phyloP scores from a whole-genome alignment of 805 yeast species.

The Schizosaccharomyces lindneri region DNA sequence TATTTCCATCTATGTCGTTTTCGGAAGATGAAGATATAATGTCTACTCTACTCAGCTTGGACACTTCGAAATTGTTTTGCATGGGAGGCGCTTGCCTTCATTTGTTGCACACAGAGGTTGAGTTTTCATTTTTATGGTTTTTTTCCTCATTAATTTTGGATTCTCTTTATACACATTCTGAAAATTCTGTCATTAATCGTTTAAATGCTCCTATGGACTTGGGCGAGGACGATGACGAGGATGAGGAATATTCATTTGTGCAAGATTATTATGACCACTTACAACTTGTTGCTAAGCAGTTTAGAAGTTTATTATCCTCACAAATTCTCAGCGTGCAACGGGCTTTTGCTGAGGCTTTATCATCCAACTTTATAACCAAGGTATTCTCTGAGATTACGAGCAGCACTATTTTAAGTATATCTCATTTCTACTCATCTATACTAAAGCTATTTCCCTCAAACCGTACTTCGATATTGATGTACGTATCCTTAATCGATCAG shows the following conservation, averaged over 20 bases:
- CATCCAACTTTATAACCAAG: neutral
- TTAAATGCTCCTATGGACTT: neutral
- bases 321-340: neutral
- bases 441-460: neutral
- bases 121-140: neutral
- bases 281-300: neutral
- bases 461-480: neutral
- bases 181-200: neutral
- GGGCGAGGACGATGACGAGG: neutral
- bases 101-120: neutral
- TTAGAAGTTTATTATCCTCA: neutral
- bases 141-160: neutral
- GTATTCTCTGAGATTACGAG: neutral
- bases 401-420: neutral
- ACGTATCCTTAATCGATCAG: neutral
- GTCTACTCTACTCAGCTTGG: neutral
- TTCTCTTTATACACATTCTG: neutral
- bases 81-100: neutral
- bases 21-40: neutral
- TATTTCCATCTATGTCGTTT: neutral
- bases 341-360: neutral
- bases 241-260: neutral
- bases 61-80: neutral
- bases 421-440: neutral
- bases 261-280: neutral